Evolutionary conservation across 2,329 filamentous ascomycete species (phyloP), one percentile per base, ranked within the genome.

Genomic region (Epichloe festucae): DNA sequence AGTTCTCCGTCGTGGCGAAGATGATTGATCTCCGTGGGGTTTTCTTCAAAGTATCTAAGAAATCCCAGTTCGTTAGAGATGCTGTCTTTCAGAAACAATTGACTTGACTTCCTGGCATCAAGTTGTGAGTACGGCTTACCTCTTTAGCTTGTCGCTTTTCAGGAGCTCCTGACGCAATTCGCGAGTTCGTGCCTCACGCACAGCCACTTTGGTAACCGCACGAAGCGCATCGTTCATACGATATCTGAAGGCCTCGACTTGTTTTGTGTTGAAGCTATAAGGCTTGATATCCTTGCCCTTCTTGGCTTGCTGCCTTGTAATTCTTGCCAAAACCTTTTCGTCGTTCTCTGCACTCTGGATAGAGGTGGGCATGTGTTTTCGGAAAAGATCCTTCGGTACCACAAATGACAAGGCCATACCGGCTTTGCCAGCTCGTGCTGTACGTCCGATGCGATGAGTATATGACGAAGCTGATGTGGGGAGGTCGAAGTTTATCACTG

Each of bases 341-440:
- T 98, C 91, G 55, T 91, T 77, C 64, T 87, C 85, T 11, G 85
- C 78, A 21, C 84, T 82, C 44, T 82, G 72, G 56, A 91, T 81
- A 47, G 79, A 82, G 0, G 91, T 97, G 1, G 90, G 84, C 62
- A 89, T 87, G 71, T 97, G 91, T 67, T 95, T 95, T 59, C 87
- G 81, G 68, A 85, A 95, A 45, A 84, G 77, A 0, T 88, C 82
- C 48, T 81, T 77, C 8, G 93, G 91, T 3, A 98, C 78, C 49
- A 95, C 87, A 66, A 98, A 96, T 10, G 89, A 95, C n/a, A 98
- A 77, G 0, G 93, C 89, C 78, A 95, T 97, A 54, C 93, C 93
- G 1, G 86, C 83, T 64, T 94, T 88, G 11, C 90, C 91, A 2
- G 90, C 93, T 55, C 93, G 81, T 1, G 89, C 93, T 5, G 93